Evolutionary conservation across 176 grass and related monocot species (phyloP), one percentile per base, ranked within the genome.

Genomic region (Pharus latifolius): DNA sequence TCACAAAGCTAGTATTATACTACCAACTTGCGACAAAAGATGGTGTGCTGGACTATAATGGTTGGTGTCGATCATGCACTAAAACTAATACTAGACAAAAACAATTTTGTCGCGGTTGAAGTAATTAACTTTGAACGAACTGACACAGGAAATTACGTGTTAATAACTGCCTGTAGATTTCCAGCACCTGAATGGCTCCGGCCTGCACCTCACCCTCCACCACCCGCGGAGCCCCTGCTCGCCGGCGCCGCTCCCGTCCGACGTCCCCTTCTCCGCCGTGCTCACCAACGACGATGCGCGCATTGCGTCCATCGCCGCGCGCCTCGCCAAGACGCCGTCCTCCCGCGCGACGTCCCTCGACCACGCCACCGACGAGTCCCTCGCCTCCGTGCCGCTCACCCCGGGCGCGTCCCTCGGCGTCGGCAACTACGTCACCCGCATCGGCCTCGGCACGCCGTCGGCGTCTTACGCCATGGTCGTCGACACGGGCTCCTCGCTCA

Each of bases 401-500:
- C 90, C 85, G 1, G 90, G 90, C 26, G 63, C 64, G 30, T 89
- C 90, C 14, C 65, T 86, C 19, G 85, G 90, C 35, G 82, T 93
- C 30, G 82, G 90, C 51, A 89, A 93, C 65, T 93, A 93, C 70
- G 82, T 93, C 2, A 82, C 85, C 50, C 85, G 83, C 63, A 78
- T 92, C 73, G 82, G 82, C 41, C 74, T 89, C 7, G 85, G 90
- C 74, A 88, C 90, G 18, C 90, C 90, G 13, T 78, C 90, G 14
- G 80, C 18, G 68, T 38, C 60, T 7, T 77, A 83, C 67, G 46
- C 76, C 0, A 93, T 93, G 90, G 90, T 93, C 1, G 85, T 93
- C 6, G 90, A 93, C 79, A 93, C 90, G 0, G 90, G 90, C 0
- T 93, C 90, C 60, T 93, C 90, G 3, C 82, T 93, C 64, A 82